Evolutionary conservation across 1,139 yeast genomes (phyloP), one percentile per base, ranked within the genome.

Genomic region (Blastobotrys ciferrii): DNA sequence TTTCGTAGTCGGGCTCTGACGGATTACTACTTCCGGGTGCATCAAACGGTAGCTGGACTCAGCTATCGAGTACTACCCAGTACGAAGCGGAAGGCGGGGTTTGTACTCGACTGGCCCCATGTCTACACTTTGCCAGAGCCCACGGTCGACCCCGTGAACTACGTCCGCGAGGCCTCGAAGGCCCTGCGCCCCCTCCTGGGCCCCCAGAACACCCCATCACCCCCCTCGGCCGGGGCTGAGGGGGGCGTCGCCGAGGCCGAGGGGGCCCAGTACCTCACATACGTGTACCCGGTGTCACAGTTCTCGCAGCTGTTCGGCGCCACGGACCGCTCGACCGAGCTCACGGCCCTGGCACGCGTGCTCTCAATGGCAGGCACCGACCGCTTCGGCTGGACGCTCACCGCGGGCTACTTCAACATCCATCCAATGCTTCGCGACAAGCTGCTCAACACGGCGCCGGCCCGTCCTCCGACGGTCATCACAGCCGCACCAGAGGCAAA

Each of bases 351-450:
- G 15, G 70, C 85, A 43, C 70, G 84, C 36, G 66, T 85, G 5
- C 71, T 86, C 45, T 75, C 87, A 2, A 76, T 76, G 60, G 72
- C 84, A 49, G 61, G 82, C 76, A 57, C 75, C 76, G 50, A 74
- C 79, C 63, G 70, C 20, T 77, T 82, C 45, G 76, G 75, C 50
- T 92, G 96, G 95, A 78, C 87, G 60, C 84, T 92, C 59, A 94
- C 98, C 0, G 97, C 98, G 0, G 99, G 99, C 1, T 92, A 92
- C 66, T 94, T 92, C 72, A 94, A 92, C 65, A 84, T 92, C 80
- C 79, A 84, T 44, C 88, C 95, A 0, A 81, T 81, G 42, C 84
- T 87, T 51, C 81, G 80, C 59, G 69, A 73, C n/a, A 73, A 77
- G 40, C 72, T 92, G 42, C 65, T 88, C 36, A 71, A 72, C 41